A percentile compares a stretch with the other conserved stretches of the same genome.
These are phyloP conservation scores for Botrytis porri DNA, from an alignment of 2,329 filamentous ascomycete genomes.

Conservation along the genomic window DNA sequence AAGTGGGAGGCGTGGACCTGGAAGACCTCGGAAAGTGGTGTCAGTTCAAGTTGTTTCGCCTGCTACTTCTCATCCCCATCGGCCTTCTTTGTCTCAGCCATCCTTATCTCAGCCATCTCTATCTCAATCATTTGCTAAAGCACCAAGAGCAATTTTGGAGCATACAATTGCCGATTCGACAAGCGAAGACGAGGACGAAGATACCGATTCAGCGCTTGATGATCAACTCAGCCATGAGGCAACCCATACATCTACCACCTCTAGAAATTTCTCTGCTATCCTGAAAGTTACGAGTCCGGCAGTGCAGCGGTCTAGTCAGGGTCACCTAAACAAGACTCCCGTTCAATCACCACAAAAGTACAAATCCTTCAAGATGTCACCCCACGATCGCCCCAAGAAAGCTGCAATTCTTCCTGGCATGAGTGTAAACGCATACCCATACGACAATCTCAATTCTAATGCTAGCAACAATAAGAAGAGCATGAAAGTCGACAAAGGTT, in stretches of 20 bases:
- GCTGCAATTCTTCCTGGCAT: constrained; percentile 19
- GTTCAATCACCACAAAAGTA: neutral
- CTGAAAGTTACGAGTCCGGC: constrained; percentile 5
- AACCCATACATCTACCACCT: constrained; percentile 13
- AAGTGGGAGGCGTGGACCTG: constrained; percentile 3
- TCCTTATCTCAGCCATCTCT: constrained; percentile 30
- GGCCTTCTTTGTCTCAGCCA: constrained; percentile 25
- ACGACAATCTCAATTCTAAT: neutral
- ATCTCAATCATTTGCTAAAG: constrained; percentile 27
- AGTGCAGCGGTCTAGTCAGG: neutral
- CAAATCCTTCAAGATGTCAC: constrained; percentile 2
- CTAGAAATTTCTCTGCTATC: neutral
- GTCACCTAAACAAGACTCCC: neutral
- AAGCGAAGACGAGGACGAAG: constrained; percentile 25
- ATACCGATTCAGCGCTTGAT: constrained; percentile 23
- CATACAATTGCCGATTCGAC: constrained; percentile 15
- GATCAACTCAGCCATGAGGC: constrained; percentile 23
- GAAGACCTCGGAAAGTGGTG: constrained; percentile 16
- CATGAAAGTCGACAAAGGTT: neutral
- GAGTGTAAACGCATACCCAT: constrained; percentile 14
- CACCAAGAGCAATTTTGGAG: constrained; percentile 25
- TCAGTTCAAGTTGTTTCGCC: neutral
- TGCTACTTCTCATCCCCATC: neutral
- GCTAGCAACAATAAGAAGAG: neutral
- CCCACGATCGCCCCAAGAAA: constrained; percentile 6